Evolutionary conservation across 306 rosid genomes (phyloP), one percentile per base, ranked within the genome.

Genomic region (Prunus campanulata): DNA sequence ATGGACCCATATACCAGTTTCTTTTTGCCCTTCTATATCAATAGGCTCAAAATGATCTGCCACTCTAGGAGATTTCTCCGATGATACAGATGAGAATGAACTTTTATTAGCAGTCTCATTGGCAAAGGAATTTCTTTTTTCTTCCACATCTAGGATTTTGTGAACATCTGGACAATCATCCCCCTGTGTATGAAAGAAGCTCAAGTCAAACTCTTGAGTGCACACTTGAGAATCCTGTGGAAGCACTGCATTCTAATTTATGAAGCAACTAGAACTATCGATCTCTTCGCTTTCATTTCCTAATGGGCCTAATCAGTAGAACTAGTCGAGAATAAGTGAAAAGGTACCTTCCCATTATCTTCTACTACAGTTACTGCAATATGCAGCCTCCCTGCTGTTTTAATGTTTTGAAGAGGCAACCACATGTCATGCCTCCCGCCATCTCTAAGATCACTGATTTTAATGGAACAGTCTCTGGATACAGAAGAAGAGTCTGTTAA

Each of bases 1-100:
- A 74, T 92, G 99, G 69, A 93, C 90, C 99, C 99, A 96, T 76
- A 96, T 71, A 44, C 97, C 99, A 0, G 97, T 88, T 68, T 91
- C 89, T 57, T 81, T 88, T 81, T 92, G 96, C 76, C 99, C 99
- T 60, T 92, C 84, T 6, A 96, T 49, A 42, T 96, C 78, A 65
- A 96, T 91, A 15, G 98, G 91, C 84, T 96, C 97, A 46, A 74
- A 93, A 82, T 81, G 80, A 81, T 96, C 99, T 13, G 81, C 80
- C 68, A 87, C 73, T 76, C 77, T 86, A 9, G 47, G 83, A 68
- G 90, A 80, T 72, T 83, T 90, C 57, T 87, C 90, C 13, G 87
- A 64, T 13, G 79, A 48, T 68, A 72, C 78, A 35, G 90, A 56
- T 14, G 94, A 86, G 83, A 86, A 79, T n/a, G 95, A 86, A 77